Conservation (phyloP, 225 moss, liverwort and hornwort species). For the Rhytidiadelphus loreus region DNA sequence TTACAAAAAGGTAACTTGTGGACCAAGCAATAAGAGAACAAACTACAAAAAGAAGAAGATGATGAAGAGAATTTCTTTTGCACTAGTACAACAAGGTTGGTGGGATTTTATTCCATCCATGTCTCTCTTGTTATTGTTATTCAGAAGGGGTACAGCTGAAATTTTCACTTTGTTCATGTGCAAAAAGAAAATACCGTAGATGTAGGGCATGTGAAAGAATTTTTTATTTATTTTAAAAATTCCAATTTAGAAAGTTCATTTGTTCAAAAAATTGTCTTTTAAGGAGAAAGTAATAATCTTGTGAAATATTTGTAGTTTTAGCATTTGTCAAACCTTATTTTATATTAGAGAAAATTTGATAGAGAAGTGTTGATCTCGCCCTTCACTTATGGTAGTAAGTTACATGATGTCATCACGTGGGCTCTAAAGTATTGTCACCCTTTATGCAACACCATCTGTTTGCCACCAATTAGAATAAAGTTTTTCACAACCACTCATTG, state of each 20-base stretch:
- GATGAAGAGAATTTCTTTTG: background rate
- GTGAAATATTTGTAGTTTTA: background rate
- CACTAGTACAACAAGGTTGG: background rate
- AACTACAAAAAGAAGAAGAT: background rate
- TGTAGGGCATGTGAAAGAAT: background rate
- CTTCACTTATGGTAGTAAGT: background rate
- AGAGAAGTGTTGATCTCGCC: background rate
- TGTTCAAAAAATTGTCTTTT: background rate
- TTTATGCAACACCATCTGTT: background rate
- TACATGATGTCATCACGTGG: background rate
- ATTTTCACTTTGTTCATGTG: background rate
- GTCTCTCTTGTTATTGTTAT: no score
- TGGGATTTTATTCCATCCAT: background rate
- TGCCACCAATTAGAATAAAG: rapidly evolving
- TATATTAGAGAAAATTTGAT: background rate
- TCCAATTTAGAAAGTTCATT: background rate
- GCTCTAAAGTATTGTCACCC: background rate
- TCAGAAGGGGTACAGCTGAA: background rate
- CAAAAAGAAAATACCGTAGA: background rate
- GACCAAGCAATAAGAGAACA: background rate
- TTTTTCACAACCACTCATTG: no score
- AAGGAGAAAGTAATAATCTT: background rate
- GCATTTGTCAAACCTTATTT: background rate
- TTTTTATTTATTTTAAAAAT: background rate
- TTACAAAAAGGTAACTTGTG: background rate